phyloP scores from a whole-genome alignment of 495 filamentous ascomycete species.

The Neurospora sp. region DNA sequence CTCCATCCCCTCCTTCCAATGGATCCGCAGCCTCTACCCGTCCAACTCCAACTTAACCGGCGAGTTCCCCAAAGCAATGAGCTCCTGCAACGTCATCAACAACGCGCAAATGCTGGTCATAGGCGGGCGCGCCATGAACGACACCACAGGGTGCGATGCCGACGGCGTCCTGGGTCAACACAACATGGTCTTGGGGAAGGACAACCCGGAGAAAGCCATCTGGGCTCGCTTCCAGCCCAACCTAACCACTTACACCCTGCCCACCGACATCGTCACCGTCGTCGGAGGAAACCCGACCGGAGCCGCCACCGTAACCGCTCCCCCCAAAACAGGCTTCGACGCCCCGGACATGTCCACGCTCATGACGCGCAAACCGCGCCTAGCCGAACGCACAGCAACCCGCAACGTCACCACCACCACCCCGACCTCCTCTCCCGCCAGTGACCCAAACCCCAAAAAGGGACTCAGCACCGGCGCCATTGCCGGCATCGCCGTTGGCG shows the following conservation, averaged over 20 bases:
- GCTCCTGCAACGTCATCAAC: slow-evolving; percentile 14
- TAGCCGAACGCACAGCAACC: slow-evolving; percentile 1
- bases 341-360: slow-evolving; percentile 6
- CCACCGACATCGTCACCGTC: slow-evolving; percentile 4
- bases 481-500: slow-evolving; percentile 10
- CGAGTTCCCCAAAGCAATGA: slow-evolving; percentile 5
- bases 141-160: slow-evolving; percentile 9
- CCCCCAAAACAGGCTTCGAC: slow-evolving; percentile 4
- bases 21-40: slow-evolving; percentile 11
- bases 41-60: slow-evolving; percentile 6
- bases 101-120: slow-evolving; percentile 14
- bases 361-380: slow-evolving; percentile 9
- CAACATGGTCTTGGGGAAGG: slow-evolving; percentile 12
- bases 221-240: slow-evolving; percentile 9
- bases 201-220: slow-evolving; percentile 7
- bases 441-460: not conserved
- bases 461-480: slow-evolving; percentile 7
- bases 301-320: slow-evolving; percentile 5
- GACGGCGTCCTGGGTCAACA: slow-evolving; percentile 5
- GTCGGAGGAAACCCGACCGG: slow-evolving; percentile 7
- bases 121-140: slow-evolving; percentile 9
- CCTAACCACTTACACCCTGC: slow-evolving; percentile 12
- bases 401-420: slow-evolving; percentile 2
- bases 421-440: not conserved
- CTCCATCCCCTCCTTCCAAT: slow-evolving; percentile 15